phyloP scores from a whole-genome alignment of 495 filamentous ascomycete genomes.

The Saxophila tyrrhenica region DNA sequence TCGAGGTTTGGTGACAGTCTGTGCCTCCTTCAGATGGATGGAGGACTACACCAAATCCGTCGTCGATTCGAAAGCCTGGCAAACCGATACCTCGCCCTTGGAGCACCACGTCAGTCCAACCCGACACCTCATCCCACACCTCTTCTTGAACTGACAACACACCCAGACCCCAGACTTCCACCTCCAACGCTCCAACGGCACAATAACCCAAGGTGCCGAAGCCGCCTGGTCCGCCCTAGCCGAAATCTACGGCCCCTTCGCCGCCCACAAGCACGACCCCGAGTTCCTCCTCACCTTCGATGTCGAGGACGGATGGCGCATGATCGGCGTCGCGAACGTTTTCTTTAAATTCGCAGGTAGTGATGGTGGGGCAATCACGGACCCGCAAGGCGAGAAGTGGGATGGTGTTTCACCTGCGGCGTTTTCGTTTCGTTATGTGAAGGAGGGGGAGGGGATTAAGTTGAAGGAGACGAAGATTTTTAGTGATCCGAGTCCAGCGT shows the following conservation, averaged over 20 bases:
- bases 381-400: constrained; percentile 4
- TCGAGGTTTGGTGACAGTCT: background rate
- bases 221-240: constrained; percentile 6
- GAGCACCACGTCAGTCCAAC: background rate
- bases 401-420: constrained; percentile 5
- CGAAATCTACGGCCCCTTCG: constrained; percentile 12
- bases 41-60: constrained; percentile 11
- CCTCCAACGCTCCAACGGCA: constrained; percentile 2
- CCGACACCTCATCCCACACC: background rate
- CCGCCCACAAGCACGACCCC: constrained; percentile 7
- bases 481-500: constrained; percentile 8
- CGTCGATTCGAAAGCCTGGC: background rate
- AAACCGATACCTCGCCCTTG: background rate
- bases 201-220: constrained; percentile 6
- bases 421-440: constrained; percentile 5
- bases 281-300: constrained; percentile 5
- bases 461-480: constrained; percentile 11
- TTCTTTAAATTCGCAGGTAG: constrained; percentile 8
- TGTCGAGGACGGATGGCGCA: constrained; percentile 9
- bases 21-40: background rate
- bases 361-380: background rate
- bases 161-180: background rate
- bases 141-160: no score
- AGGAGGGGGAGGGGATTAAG: constrained; percentile 6
- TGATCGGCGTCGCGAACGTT: constrained; percentile 7